phyloP scores from a whole-genome alignment of 1,284 basidiomycete species.

The Cryptococcus hybrid region DNA sequence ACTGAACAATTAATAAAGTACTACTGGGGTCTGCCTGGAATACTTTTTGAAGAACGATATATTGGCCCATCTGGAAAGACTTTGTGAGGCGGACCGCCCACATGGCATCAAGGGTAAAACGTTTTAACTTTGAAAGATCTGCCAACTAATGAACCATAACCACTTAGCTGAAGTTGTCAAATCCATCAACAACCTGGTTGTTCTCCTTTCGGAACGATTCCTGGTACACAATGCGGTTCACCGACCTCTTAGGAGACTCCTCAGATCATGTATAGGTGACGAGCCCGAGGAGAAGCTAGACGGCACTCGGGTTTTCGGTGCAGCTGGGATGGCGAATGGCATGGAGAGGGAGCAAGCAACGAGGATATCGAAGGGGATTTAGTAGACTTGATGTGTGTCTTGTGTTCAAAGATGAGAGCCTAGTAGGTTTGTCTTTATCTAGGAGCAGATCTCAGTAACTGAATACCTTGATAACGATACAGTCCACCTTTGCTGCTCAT shows the following conservation, averaged over 20 bases:
- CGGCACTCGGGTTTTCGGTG: slow-evolving; percentile 71
- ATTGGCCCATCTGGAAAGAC: slow-evolving; percentile 74
- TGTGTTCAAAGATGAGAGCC: slow-evolving; percentile 85
- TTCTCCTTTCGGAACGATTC: slow-evolving; percentile 84
- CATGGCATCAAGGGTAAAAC: slow-evolving; percentile 65
- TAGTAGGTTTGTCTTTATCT: slow-evolving; percentile 52
- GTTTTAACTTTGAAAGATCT: not conserved
- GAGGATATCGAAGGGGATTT: slow-evolving; percentile 56
- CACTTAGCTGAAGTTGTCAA: slow-evolving; percentile 68
- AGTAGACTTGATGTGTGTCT: slow-evolving; percentile 83
- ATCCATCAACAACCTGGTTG: slow-evolving; percentile 81
- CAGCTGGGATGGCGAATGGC: slow-evolving; percentile 60
- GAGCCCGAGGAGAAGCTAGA: slow-evolving; percentile 80
- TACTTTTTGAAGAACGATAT: slow-evolving; percentile 88
- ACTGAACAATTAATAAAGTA: slow-evolving; percentile 53
- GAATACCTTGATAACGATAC: not conserved
- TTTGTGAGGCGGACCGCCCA: slow-evolving; percentile 78
- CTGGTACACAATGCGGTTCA: slow-evolving; percentile 87
- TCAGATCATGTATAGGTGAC: slow-evolving; percentile 85
- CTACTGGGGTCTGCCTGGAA: slow-evolving; percentile 83
- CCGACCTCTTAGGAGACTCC: slow-evolving; percentile 78
- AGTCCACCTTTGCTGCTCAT: slow-evolving; percentile 85
- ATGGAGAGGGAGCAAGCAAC: slow-evolving; percentile 11
- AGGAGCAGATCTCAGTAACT: too few species aligned
- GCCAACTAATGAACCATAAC: not conserved